Evolutionary conservation across 768 basidiomycete genomes (phyloP).

Genomic region (Peribolospora baueri): DNA sequence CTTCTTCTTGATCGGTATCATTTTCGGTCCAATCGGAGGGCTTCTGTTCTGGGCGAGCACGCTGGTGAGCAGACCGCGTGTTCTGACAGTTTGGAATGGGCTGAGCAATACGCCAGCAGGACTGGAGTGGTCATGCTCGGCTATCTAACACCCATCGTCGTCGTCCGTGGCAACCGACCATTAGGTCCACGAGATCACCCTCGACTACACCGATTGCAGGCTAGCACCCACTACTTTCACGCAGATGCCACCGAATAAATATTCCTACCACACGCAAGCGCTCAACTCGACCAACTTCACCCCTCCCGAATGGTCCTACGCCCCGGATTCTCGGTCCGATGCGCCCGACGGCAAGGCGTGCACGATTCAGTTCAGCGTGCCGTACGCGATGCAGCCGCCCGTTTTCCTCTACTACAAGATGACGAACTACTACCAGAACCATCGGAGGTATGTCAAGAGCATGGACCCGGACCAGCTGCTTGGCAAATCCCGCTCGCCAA

Average conservation of each 20-base stretch:
- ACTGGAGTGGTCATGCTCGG: too few species aligned
- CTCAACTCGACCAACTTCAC: slow-evolving; percentile 36
- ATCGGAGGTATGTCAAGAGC: slow-evolving; percentile 88
- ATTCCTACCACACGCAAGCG: slow-evolving; percentile 26
- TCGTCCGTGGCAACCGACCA: slow-evolving; percentile 12
- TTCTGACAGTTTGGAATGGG: too few species aligned
- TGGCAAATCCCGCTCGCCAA: slow-evolving; percentile 34
- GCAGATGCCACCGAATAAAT: slow-evolving; percentile 34
- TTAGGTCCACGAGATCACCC: slow-evolving; percentile 71
- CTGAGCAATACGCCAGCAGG: too few species aligned
- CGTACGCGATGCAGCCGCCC: slow-evolving; percentile 42
- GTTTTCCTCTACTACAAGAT: slow-evolving; percentile 89
- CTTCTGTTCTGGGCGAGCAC: slow-evolving; percentile 64
- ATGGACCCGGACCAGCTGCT: slow-evolving; percentile 59
- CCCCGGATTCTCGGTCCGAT: slow-evolving; percentile 24
- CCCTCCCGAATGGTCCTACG: slow-evolving; percentile 18
- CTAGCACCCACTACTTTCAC: slow-evolving; percentile 29
- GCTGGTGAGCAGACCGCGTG: slow-evolving; percentile 22
- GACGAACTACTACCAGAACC: slow-evolving; percentile 94
- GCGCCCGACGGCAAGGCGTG: slow-evolving; percentile 36
- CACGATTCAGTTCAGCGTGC: slow-evolving; percentile 55
- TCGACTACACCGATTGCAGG: slow-evolving; percentile 90
- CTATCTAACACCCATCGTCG: too few species aligned
- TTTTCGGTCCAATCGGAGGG: slow-evolving; percentile 91
- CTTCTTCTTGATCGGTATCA: slow-evolving; percentile 73